Base-by-base conservation (phyloP, 1,284 basidiomycete species). In the Vanrija sp. region DNA sequence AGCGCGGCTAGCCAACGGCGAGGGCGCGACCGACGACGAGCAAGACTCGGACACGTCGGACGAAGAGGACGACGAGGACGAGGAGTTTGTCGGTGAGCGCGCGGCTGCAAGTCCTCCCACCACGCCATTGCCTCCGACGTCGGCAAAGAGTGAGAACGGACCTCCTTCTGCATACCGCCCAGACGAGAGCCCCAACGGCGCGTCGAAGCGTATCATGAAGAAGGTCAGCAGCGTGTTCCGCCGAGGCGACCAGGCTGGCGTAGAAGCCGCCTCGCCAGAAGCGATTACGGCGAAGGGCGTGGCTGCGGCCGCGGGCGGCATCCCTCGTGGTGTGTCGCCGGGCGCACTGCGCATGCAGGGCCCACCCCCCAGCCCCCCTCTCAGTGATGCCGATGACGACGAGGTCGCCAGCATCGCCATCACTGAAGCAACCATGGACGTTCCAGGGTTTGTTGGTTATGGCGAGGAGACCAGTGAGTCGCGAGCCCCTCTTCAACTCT, bases 341-440 rank as follows among this genome's bases (percentile, higher is more conserved):
- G 55, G 51, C 26, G 28, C 34, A 34, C 34, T 34, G 34, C 34
- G 34, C 34, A 72, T 75, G 66, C 69, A 72, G 42, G 69, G 71
- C 6, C 63, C 74, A 12, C 75, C 74, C 12, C 74, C 73, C 6
- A 72, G 70, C 49, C 74, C 75, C 14, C 74, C 74, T 0, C 52
- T 73, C 21, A 74, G 71, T 57, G 69, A 72, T 34, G 51, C 48
- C 7, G 43, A 54, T 26, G 55, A 60, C 46, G 55, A 52, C 23
- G 52, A 49, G 23, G 40, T 42, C 19, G 40, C 28, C 29, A 54
- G 52, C 26, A 39, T 56, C 12, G 53, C 55, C 15, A 51, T 57
- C 25, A 52, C 54, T 3, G 57, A 58, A 23, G 52, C 47, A 15
- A 51, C 57, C 5, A 44, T 25, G 6, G 23, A 38, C 23, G 3